Conservation (phyloP, 768 basidiomycete species). For the Roridomyces roridus region DNA sequence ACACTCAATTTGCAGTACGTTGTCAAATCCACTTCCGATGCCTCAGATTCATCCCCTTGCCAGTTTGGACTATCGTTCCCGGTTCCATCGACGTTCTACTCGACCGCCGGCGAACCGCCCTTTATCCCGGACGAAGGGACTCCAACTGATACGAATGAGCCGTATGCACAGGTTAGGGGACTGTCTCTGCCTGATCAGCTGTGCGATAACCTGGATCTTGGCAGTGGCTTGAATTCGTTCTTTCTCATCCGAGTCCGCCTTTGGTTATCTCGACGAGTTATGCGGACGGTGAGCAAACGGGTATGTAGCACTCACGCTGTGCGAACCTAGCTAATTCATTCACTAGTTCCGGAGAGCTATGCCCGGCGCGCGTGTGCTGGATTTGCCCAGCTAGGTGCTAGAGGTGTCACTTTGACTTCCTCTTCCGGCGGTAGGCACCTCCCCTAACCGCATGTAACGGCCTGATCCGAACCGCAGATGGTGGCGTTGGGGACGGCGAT, state of each 20-base stretch:
- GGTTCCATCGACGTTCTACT: constrained; percentile 24
- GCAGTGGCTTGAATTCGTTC: constrained; percentile 59
- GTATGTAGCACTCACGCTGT: constrained; percentile 23
- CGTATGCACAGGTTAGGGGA: constrained; percentile 28
- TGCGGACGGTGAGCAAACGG: too few relatives aligned
- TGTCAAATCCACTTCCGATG: too few relatives aligned
- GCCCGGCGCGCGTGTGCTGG: constrained; percentile 52
- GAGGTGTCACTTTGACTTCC: constrained; percentile 56
- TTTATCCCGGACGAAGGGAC: constrained; percentile 46
- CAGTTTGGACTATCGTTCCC: constrained; percentile 45
- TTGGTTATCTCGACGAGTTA: constrained; percentile 61
- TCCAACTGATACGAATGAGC: constrained; percentile 52
- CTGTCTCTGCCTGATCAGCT: too few relatives aligned
- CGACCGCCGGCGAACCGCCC: constrained; percentile 45
- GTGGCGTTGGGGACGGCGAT: constrained; percentile 58
- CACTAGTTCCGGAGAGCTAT: constrained; percentile 51
- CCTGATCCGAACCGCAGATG: constrained; percentile 42
- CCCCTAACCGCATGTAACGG: too few relatives aligned
- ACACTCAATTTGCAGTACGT: constrained; percentile 49
- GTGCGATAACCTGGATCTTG: neutral
- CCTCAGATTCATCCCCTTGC: too few relatives aligned
- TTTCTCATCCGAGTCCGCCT: constrained; percentile 43
- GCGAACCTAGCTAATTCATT: neutral
- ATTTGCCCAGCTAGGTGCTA: constrained; percentile 56
- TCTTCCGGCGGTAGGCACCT: constrained; percentile 62